Evolutionary conservation across 768 basidiomycete species (phyloP), one percentile per base, ranked within the genome.

Genomic region (Rubroboletus pulcherrimus): DNA sequence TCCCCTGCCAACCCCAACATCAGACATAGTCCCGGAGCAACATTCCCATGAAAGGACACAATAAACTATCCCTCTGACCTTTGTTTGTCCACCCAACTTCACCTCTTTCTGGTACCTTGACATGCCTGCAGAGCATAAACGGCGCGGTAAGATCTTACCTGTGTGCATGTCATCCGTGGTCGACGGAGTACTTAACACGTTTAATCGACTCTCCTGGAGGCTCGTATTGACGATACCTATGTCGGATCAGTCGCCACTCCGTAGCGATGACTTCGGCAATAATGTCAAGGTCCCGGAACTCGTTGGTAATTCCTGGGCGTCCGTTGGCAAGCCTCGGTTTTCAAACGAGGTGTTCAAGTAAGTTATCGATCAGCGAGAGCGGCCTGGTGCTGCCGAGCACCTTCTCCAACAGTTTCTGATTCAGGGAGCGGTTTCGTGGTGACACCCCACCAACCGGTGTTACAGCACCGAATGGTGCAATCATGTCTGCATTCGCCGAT

Each of bases 271-370:
- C 34, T 12, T 42, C 24, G 39, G 40, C 35, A 35, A 47, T 31
- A 31, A 40, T 24, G 31, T 26, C 45, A 55, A 49, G n/a, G 43
- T 52, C 51, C 45, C 41, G 45, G 49, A 37, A 17, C 14, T 37
- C 31, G 37, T 53, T 51, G 42, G 33, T 46, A 52, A 47, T 30
- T 42, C 30, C 35, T 34, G 21, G 49, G 53, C 41, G 56, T 39
- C 52, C 55, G 41, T 55, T 54, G 34, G 55, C 26, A 56, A 11
- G 46, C 37, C n/a, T 57, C 60, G 65, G 55, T 26, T 57, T 60
- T 59, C 58, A 66, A 66, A 66, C 48, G 3, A 58, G 57, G 57
- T 29, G 11, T 54, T 53, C 53, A 57, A 54, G 54, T 41, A 51
- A 58, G 57, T 56, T 53, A 55, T 64, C 52, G 55, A 49, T 54